phyloP scores from a whole-genome alignment of 2,329 filamentous ascomycete genomes.

The Fusarium lyarnte region DNA sequence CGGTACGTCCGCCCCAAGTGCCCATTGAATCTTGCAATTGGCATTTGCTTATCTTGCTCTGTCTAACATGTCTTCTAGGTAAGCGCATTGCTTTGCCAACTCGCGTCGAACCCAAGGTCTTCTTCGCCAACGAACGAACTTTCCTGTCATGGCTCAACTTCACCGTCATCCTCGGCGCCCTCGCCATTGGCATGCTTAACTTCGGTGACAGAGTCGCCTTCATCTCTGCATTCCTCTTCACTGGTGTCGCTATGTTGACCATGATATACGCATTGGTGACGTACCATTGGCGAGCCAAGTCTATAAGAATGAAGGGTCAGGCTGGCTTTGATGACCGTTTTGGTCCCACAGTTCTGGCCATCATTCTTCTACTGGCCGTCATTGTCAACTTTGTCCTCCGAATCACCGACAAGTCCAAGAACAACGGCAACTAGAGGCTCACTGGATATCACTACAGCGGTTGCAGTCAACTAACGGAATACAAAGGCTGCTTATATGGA shows the following conservation, averaged over 20 bases:
- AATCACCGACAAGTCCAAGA: conserved; percentile 59
- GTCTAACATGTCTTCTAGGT: conserved; percentile 64
- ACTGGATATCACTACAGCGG: neutral
- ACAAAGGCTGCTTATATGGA: neutral
- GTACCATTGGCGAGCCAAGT: conserved; percentile 97
- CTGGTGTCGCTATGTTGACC: conserved; percentile 89
- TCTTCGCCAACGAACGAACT: conserved; percentile 99
- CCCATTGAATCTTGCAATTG: neutral
- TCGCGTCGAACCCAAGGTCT: conserved; percentile 98
- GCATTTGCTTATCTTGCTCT: neutral
- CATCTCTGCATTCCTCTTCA: conserved; percentile 94
- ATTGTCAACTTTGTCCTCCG: conserved; percentile 94
- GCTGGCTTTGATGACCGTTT: conserved; percentile 97
- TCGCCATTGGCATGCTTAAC: conserved; percentile 97
- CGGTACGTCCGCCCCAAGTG: conserved; percentile 67
- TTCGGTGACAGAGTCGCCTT: conserved; percentile 95
- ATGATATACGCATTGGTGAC: conserved; percentile 96
- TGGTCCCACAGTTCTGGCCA: conserved; percentile 88
- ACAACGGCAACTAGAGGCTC: conserved; percentile 41
- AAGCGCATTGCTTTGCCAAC: conserved; percentile 98
- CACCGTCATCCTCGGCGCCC: conserved; percentile 95
- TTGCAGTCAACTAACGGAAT: neutral
- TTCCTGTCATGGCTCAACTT: conserved; percentile 99
- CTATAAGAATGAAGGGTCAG: conserved; percentile 89
- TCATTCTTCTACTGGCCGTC: conserved; percentile 88